Conservation (phyloP, 2,329 filamentous ascomycete genomes). For the Cyphellophora attinorum region DNA sequence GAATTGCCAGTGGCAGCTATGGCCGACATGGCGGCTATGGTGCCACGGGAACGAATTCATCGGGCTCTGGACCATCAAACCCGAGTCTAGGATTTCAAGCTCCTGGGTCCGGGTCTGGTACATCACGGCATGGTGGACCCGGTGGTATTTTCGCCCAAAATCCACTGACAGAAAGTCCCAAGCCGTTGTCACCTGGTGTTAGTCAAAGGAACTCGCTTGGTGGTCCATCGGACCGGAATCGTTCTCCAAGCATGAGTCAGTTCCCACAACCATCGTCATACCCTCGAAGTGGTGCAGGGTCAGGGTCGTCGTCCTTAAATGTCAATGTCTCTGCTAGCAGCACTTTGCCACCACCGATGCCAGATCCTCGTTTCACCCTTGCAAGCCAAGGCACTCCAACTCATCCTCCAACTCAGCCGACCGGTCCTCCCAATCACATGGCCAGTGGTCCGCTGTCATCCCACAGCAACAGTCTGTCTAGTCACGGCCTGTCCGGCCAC, state of each 20-base stretch:
- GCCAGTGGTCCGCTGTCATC: conserved; percentile 18
- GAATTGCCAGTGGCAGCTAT: conserved; percentile 47
- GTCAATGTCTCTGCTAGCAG: conserved; percentile 21
- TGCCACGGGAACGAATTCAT: conserved; percentile 39
- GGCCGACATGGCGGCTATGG: conserved; percentile 52
- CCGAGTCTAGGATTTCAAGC: conserved; percentile 30
- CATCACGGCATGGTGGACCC: conserved; percentile 28
- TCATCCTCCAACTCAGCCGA: conserved; percentile 23
- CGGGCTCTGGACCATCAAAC: conserved; percentile 42
- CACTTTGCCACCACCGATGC: too few relatives aligned
- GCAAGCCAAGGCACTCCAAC: conserved; percentile 26
- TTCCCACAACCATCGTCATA: conserved; percentile 23
- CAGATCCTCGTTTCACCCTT: conserved; percentile 33
- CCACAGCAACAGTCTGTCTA: conserved; percentile 23
- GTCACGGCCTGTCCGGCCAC: conserved; percentile 21
- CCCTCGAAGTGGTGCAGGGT: conserved; percentile 15
- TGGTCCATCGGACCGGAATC: conserved; percentile 29
- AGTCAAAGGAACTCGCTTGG: conserved; percentile 25
- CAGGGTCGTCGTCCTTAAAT: conserved; percentile 21
- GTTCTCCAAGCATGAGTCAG: conserved; percentile 33
- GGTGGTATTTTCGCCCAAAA: conserved; percentile 59
- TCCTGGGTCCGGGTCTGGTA: conserved; percentile 24
- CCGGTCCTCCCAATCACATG: conserved; percentile 26
- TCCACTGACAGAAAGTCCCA: conserved; percentile 76
- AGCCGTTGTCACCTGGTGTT: conserved; percentile 52